Base-by-base conservation (phyloP, 768 basidiomycete genomes). In the Suillus plorans region DNA sequence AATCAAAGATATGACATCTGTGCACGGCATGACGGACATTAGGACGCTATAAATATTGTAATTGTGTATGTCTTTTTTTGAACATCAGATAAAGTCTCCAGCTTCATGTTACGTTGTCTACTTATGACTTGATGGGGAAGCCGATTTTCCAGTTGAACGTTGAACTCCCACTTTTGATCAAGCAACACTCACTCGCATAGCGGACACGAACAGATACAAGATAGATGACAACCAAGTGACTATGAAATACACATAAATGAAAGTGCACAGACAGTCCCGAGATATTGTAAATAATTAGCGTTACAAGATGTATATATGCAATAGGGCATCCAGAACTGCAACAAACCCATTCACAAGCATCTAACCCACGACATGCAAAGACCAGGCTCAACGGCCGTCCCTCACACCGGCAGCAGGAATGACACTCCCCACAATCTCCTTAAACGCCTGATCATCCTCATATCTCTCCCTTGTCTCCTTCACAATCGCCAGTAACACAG, bases 391-490 rank as follows among this genome's bases (percentile, higher is more conserved):
- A 28, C 3, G 22, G 4, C 47, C 13, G 13, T 25, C 16, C 49
- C 49, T 50, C 49, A 50, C 28, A 31, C 25, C 47, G 8, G 74
- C 69, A 58, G 72, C 76, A 12, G 74, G 74, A 28, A 65, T 73
- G 16, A 77, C 68, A 44, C 74, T 63, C 59, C 74, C 71, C 9
- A 76, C 70, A 47, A 61, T 67, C 36, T 76, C 71, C 47, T 76
- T 77, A 61, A 76, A 77, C 34, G 76, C 74, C 44, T 69, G 69
- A 62, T 77, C 75, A 36, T 76, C 73, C 3, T 77, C 76, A 64
- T 76, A 77, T 28, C 77, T 73, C 18, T 75, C 71, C 45, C 70
- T 73, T 31, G 76, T 76, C 63, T 76, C 76, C 9, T 72, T 74
- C 31, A 76, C 76, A 63, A 76, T 76, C 36, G 2, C 36, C 36